Evolutionary conservation across 306 rosid species (phyloP).

Genomic region (Gleditsia sinensis): DNA sequence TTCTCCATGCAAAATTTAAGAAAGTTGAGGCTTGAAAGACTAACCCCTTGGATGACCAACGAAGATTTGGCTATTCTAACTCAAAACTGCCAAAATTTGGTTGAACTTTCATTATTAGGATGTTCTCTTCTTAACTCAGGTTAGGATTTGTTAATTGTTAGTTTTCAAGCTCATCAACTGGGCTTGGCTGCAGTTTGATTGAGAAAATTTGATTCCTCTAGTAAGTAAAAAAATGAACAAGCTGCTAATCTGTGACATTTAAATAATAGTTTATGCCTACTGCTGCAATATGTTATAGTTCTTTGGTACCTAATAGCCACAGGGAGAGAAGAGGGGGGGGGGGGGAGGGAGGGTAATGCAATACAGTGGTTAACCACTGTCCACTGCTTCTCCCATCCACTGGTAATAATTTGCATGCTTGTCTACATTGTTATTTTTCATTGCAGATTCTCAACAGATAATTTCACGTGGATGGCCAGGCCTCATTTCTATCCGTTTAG

Average conservation of each 20-base stretch:
- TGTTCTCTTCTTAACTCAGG: slow-evolving; percentile 76
- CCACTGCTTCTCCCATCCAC: slow-evolving; percentile 9
- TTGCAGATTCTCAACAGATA: slow-evolving; percentile 74
- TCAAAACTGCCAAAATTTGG: slow-evolving; percentile 60
- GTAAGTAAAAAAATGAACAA: slow-evolving; percentile 10
- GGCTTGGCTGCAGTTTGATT: too few species aligned
- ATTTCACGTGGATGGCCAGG: slow-evolving; percentile 89
- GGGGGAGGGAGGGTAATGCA: slow-evolving; percentile 6
- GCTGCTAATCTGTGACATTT: slow-evolving; percentile 18
- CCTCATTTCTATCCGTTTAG: slow-evolving; percentile 73
- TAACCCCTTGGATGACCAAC: slow-evolving; percentile 84
- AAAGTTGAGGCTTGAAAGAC: slow-evolving; percentile 72
- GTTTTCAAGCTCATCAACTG: slow-evolving; percentile 24
- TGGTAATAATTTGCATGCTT: slow-evolving; percentile 9
- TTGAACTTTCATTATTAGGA: slow-evolving; percentile 74
- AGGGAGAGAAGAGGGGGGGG: too few species aligned
- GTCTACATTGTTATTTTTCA: slow-evolving; percentile 15
- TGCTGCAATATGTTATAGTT: slow-evolving; percentile 6
- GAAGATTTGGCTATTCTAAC: slow-evolving; percentile 61
- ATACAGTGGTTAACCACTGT: background rate
- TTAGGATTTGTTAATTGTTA: slow-evolving; percentile 42
- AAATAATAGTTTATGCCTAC: slow-evolving; percentile 18
- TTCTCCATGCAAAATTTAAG: slow-evolving; percentile 58
- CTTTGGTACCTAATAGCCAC: background rate
- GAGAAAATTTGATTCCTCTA: slow-evolving; percentile 17